A percentile compares a stretch with the other conserved stretches of the same genome.
Evolutionary conservation across 2,329 filamentous ascomycete species (phyloP).

Genomic region (Pseudocercospora macadamiae): DNA sequence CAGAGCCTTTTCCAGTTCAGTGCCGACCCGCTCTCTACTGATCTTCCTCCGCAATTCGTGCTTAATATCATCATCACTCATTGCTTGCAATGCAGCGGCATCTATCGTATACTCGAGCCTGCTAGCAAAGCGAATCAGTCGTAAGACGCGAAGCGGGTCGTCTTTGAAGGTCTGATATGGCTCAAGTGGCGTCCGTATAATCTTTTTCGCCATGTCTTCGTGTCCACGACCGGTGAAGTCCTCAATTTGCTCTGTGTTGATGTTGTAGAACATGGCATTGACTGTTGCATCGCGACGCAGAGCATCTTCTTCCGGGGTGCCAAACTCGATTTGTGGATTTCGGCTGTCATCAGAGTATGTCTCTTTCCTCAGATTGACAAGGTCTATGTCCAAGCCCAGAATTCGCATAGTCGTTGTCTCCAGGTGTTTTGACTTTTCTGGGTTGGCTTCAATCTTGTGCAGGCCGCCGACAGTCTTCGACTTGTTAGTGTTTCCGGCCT

Average conservation of each 20-base stretch:
- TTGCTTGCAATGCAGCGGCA: conserved; percentile 66
- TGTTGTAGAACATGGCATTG: conserved; percentile 94
- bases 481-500: conserved; percentile 46
- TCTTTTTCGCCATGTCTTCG: conserved; percentile 68
- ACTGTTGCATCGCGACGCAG: conserved; percentile 87
- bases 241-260: conserved; percentile 77
- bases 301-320: conserved; percentile 87
- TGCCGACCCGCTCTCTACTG: conserved; percentile 83
- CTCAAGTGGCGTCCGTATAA: conserved; percentile 84
- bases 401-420: conserved; percentile 88
- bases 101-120: conserved; percentile 81
- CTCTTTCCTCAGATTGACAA: conserved; percentile 93
- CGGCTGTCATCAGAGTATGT: conserved; percentile 86
- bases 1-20: conserved; percentile 90
- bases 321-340: conserved; percentile 91
- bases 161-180: conserved; percentile 93
- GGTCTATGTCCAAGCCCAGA: conserved; percentile 84
- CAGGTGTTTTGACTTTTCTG: conserved; percentile 94
- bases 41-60: conserved; percentile 83
- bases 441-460: conserved; percentile 88
- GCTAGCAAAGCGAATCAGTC: conserved; percentile 88
- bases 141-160: conserved; percentile 83
- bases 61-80: conserved; percentile 79
- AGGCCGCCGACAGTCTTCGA: conserved; percentile 70
- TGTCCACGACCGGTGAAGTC: conserved; percentile 79